A percentile compares a stretch with the other conserved stretches of the same genome.
These are phyloP conservation scores for Aristolochia californica DNA, from an alignment of 164 flowering plant genomes.

Conservation along the genomic window DNA sequence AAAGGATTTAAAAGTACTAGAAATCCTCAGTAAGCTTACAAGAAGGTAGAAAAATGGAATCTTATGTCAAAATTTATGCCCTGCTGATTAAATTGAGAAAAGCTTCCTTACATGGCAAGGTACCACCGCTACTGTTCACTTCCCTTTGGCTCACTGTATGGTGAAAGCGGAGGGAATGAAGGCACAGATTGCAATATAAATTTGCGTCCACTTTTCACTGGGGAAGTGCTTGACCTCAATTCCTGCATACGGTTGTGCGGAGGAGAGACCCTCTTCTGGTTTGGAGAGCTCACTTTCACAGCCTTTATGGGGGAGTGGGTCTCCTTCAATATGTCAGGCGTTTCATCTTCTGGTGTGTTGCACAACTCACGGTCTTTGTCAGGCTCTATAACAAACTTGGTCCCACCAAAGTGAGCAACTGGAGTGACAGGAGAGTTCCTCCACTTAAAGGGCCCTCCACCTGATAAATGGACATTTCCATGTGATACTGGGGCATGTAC, in stretches of 20 bases:
- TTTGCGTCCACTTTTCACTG: conserved; percentile 50
- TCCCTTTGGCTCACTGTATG: conserved; percentile 35
- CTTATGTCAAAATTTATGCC: no score
- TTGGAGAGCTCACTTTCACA: conserved; percentile 60
- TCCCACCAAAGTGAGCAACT: conserved; percentile 15
- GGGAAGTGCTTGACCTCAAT: conserved; percentile 37
- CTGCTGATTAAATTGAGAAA: no score
- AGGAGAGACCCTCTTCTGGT: conserved; percentile 60
- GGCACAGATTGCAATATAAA: conserved; percentile 60
- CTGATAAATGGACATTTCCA: background rate
- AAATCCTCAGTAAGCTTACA: no score
- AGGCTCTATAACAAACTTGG: conserved; percentile 12
- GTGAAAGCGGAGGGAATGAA: conserved; percentile 61
- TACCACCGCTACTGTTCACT: conserved; percentile 9
- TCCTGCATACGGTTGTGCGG: conserved; percentile 30
- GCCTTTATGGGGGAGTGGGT: conserved; percentile 24
- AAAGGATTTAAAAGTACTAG: no score
- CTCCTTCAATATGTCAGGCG: conserved; percentile 46
- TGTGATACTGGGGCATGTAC: conserved; percentile 12
- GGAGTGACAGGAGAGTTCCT: conserved; percentile 40
- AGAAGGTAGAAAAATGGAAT: no score
- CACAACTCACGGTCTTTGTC: conserved; percentile 18
- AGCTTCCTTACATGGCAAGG: no score
- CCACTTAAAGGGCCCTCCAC: conserved; percentile 27
- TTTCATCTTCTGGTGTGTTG: conserved; percentile 38